Evolutionary conservation across 345 rosid species (phyloP).

Genomic region (Ceriops decandra): DNA sequence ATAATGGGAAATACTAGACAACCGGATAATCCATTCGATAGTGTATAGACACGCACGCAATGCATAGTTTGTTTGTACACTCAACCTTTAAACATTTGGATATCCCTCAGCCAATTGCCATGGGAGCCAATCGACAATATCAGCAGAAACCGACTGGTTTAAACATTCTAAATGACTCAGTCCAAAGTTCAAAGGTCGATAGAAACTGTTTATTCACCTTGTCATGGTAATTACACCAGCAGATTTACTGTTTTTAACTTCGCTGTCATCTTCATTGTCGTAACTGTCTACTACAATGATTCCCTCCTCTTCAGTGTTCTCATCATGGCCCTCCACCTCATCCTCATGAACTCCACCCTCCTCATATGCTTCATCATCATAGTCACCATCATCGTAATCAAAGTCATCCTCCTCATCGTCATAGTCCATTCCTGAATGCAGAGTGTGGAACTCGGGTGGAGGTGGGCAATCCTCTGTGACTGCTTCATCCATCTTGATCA

Average conservation of each 20-base stretch:
- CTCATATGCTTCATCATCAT: constrained; percentile 22
- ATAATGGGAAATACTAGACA: too few species aligned
- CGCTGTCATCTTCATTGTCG: constrained; percentile 22
- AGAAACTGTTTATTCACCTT: background rate
- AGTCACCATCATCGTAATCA: constrained; percentile 21
- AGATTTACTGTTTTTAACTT: constrained; percentile 12
- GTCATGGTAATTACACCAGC: background rate
- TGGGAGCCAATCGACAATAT: background rate
- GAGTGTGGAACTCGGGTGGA: constrained; percentile 73
- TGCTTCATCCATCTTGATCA: constrained; percentile 76
- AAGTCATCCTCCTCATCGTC: constrained; percentile 46
- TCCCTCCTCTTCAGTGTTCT: constrained; percentile 27
- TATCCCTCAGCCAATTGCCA: too few species aligned
- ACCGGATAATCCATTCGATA: too few species aligned
- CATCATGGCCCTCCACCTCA: constrained; percentile 20
- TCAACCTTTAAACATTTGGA: too few species aligned
- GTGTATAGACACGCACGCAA: too few species aligned
- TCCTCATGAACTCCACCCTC: constrained; percentile 29
- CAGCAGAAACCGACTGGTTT: background rate
- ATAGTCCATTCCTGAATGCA: constrained; percentile 43
- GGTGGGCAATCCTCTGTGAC: constrained; percentile 75
- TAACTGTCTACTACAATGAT: background rate
- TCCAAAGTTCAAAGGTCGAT: background rate
- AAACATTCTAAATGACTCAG: background rate
- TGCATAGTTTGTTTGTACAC: too few species aligned